Conservation (phyloP, 345 rosid species). For the Hibiscus trionum region DNA sequence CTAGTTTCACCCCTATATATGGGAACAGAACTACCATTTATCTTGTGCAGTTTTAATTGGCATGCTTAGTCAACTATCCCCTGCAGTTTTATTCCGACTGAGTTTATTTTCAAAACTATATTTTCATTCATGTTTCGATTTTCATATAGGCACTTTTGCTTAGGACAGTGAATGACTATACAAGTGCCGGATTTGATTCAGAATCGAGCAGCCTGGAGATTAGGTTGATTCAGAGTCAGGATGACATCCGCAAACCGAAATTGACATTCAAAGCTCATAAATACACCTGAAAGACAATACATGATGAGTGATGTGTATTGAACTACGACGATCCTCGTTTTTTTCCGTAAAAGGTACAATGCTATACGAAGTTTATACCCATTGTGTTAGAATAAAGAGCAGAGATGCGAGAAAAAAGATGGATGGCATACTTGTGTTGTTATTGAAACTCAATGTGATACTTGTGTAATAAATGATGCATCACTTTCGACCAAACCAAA, state of each 20-base stretch:
- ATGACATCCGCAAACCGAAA: conserved; percentile 70
- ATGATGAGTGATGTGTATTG: not conserved
- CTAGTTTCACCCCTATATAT: no score
- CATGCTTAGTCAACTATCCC: not conserved
- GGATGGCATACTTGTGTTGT: no score
- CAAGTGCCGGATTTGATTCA: conserved; percentile 46
- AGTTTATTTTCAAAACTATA: not conserved
- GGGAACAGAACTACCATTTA: not conserved
- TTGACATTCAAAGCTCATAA: conserved; percentile 48
- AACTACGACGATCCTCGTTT: not conserved
- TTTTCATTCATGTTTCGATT: not conserved
- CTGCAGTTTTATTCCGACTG: not conserved
- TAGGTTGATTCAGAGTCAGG: conserved; percentile 87
- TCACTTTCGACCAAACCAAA: not conserved
- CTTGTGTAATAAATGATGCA: not conserved
- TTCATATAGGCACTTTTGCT: conserved; percentile 59
- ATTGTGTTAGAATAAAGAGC: not conserved
- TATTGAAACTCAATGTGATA: no score
- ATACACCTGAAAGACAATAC: conserved; percentile 18
- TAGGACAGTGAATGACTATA: conserved; percentile 69
- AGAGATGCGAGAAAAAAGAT: not conserved
- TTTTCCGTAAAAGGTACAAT: not conserved
- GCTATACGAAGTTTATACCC: not conserved
- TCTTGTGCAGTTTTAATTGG: not conserved
- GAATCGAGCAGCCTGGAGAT: conserved; percentile 85